phyloP scores from a whole-genome alignment of 306 rosid genomes.

The Quercus variabilis region DNA sequence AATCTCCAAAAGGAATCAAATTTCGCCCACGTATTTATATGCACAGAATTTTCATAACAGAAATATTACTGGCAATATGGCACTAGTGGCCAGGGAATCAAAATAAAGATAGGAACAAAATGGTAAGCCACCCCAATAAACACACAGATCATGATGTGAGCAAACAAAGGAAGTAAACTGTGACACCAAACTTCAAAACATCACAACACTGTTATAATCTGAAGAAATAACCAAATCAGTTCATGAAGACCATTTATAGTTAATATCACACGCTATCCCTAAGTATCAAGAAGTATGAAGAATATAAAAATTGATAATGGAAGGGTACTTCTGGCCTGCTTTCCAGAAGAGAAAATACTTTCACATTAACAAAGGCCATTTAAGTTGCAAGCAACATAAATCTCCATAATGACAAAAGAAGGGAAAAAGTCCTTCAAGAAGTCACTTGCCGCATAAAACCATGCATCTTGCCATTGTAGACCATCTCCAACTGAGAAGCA shows the following conservation, averaged over 20 bases:
- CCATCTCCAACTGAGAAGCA: slow-evolving; percentile 97
- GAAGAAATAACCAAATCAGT: background rate
- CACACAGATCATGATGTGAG: background rate
- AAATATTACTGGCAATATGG: background rate
- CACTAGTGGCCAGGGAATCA: background rate
- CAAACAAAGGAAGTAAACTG: background rate
- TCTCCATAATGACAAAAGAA: background rate
- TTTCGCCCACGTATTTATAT: background rate
- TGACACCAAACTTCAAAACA: background rate
- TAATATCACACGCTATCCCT: background rate
- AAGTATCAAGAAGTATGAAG: background rate
- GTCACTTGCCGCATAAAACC: slow-evolving; percentile 85
- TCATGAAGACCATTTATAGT: background rate
- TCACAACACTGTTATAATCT: background rate
- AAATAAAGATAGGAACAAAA: background rate
- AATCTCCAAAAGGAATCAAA: background rate
- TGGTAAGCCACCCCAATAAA: background rate
- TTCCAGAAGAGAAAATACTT: background rate
- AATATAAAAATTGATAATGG: background rate
- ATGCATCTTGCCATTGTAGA: slow-evolving; percentile 88
- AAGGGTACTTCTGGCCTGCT: background rate
- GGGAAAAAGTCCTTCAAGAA: background rate
- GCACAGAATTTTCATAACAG: background rate
- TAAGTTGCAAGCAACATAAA: slow-evolving; percentile 12
- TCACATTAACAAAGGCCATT: background rate